phyloP scores from a whole-genome alignment of 164 flowering plant species.

The Sedum album region DNA sequence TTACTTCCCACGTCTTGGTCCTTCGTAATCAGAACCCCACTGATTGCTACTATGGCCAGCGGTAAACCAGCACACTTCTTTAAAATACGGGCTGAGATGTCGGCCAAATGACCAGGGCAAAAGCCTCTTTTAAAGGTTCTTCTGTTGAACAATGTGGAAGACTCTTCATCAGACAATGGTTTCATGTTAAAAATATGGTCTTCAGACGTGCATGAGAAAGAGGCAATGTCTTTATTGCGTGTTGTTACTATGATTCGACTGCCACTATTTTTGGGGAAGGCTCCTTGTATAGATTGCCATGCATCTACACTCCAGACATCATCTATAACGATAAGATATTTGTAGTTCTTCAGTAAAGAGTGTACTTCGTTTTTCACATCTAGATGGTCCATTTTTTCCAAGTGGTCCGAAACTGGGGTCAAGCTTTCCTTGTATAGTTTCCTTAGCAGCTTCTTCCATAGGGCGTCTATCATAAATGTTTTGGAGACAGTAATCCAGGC shows the following conservation, averaged over 20 bases:
- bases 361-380: constrained; percentile 5
- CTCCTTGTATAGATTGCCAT: constrained; percentile 17
- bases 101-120: constrained; percentile 17
- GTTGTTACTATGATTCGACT: constrained; percentile 23
- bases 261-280: constrained; percentile 15
- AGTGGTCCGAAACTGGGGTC: not conserved
- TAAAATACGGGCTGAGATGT: constrained; percentile 3
- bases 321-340: constrained; percentile 24
- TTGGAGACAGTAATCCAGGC: constrained; percentile 16
- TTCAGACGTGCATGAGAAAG: not conserved
- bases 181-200: not conserved
- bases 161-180: not conserved
- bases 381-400: not conserved
- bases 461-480: not conserved
- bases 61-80: constrained; percentile 19
- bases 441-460: not conserved
- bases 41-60: constrained; percentile 20
- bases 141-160: not conserved
- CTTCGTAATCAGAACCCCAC: constrained; percentile 17
- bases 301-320: constrained; percentile 4
- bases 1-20: not conserved
- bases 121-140: not conserved
- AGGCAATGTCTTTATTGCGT: constrained; percentile 4
- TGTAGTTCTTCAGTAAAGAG: constrained; percentile 10
- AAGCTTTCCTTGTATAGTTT: constrained; percentile 3